Evolutionary conservation across 352 stramenopile genomes (phyloP), one percentile per base, ranked within the genome.

Genomic region (Globisporangium cylindrosporum): DNA sequence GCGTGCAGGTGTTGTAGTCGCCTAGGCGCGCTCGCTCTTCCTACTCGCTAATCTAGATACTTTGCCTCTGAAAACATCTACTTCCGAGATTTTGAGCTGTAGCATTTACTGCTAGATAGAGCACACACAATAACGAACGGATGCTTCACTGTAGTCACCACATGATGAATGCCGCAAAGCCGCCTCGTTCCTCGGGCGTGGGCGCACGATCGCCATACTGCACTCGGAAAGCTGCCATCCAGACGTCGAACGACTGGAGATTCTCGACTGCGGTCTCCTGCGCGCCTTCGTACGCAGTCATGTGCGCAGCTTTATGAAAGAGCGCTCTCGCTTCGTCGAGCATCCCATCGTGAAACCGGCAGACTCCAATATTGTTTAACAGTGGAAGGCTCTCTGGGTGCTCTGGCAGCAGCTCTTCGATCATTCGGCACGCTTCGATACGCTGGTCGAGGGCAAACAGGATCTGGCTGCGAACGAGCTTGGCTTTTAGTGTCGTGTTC

Each of bases 341-440:
- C 0, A 67, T 38, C 36, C 59, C 68, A 38, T 59, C 64, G 18
- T 58, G 32, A 3, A 74, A 54, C 14, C 71, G 56, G 24, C 75
- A 81, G n/a, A 81, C 53, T 22, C 46, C 75, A 1, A 66, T 64
- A 27, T 81, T 81, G 43, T 81, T 81, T 20, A 72, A 59, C 38
- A 75, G 55, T 14, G 72, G 70, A 8, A 63, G 78, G 68, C 57
- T 36, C 64, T 69, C 38, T 58, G 24, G 4, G 38, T 46, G 18
- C 38, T 20, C 3, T 46, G 38, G 38, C 14, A 46, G 38, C 9
- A 46, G 14, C 38, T 46, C 38, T 46, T 46, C 12, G 14, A 46
- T 46, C 38, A 46, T 20, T 14, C 4, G 38, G 14, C 38, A 46
- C 12, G 38, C 38, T 20, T 20, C 12, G 12, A 20, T 14, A 18